Conservation (phyloP, 75 land plant species). For the Selaginella moellendorffii region DNA sequence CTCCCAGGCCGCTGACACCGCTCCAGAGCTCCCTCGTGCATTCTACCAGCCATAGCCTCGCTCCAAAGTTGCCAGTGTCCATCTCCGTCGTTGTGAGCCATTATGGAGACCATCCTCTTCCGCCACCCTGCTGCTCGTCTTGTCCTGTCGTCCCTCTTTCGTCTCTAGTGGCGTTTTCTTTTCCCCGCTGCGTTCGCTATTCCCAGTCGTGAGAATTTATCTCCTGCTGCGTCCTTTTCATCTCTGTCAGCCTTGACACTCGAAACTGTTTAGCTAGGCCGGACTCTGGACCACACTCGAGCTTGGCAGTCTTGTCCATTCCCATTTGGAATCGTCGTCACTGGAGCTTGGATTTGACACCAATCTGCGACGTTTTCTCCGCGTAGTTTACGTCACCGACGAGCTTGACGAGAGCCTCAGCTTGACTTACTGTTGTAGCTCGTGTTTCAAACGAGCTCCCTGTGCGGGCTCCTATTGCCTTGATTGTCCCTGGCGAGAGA, state of each 20-base stretch:
- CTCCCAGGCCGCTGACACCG: no score
- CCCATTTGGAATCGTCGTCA: neutral
- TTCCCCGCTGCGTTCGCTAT: no score
- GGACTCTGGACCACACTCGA: no score
- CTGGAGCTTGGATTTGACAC: no score
- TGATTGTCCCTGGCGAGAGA: constrained; percentile 21
- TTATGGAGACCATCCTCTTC: no score
- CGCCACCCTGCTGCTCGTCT: no score
- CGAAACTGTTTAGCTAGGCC: neutral
- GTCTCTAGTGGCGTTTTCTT: neutral
- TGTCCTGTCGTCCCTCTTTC: neutral
- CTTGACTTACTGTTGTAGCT: neutral
- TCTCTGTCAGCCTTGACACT: neutral
- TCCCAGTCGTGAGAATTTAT: neutral
- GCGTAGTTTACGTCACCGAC: neutral
- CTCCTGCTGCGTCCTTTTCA: neutral
- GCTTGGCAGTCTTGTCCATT: neutral
- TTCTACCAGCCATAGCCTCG: constrained; percentile 21
- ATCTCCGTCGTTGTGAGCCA: no score
- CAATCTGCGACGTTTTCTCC: neutral
- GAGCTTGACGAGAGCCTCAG: neutral
- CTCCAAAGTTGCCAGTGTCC: constrained; percentile 26
- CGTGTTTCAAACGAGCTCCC: constrained; percentile 8
- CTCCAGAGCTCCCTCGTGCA: neutral
- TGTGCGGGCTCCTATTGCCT: constrained; percentile 7